Evolutionary conservation across 2,329 filamentous ascomycete genomes (phyloP), one percentile per base, ranked within the genome.

Genomic region (Lasiodiplodia theobromae): DNA sequence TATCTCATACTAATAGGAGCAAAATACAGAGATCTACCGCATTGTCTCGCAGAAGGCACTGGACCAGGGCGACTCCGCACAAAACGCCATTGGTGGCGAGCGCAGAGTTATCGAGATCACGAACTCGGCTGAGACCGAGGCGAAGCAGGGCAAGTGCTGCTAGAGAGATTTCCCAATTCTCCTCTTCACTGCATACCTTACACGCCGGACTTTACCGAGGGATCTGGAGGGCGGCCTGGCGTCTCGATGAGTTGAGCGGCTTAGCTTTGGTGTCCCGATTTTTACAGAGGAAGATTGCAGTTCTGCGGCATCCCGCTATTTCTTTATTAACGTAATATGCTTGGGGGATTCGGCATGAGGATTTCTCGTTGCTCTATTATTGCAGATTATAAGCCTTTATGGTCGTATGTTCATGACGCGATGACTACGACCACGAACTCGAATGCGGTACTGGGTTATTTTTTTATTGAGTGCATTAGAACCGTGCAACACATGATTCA

Each of bases 31-130:
- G 87, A 99, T 99, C 85, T 99, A 98, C 88, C 92, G 94, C 78
- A 99, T 99, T 77, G 96, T 99, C 73, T 98, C 95, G 68, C 96
- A 92, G 88, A 98, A 98, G 87, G 93, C 94, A 52, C 89, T 98
- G 76, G 95, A 97, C 80, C 92, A 92, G 78, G 93, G 92, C 78
- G 94, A 97, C 75, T 88, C 89, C 71, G 87, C 91, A 72, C 91
- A 93, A 80, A 91, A 92, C 77, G 91, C 92, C 73, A 91, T 96
- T 76, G 90, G 89, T 73, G 89, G 76, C 71, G 77, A 92, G 73
- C 92, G 93, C 75, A 93, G 92, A 80, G 84, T 86, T 62, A 92
- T 98, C 77, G 91, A 93, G 72, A 91, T 97, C 77, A 95, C 89
- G 87, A 93, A 95, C 83, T 89, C 93, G 64, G 89, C 92, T 73